Percentiles rank a stretch among this genome's conserved stretches.
phyloP scores from a whole-genome alignment of 805 yeast genomes.

The Teunomyces gatunensis region DNA sequence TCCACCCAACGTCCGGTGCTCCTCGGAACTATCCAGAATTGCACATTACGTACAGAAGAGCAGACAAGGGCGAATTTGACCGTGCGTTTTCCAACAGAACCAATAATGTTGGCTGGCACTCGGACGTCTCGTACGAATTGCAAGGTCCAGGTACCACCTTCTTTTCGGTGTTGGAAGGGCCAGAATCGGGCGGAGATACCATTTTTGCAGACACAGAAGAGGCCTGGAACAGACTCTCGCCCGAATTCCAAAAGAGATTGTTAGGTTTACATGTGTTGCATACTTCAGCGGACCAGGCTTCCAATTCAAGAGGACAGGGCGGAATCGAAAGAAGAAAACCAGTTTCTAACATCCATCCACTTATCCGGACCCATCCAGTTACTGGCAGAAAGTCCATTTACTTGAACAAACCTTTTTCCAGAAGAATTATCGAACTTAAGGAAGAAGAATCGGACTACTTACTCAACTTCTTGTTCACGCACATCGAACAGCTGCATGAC shows the following conservation, averaged over 20 bases:
- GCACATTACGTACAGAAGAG: constrained; percentile 34
- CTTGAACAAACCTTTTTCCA: constrained; percentile 33
- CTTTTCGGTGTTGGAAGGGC: constrained; percentile 35
- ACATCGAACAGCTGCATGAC: constrained; percentile 32
- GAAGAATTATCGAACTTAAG: constrained; percentile 34
- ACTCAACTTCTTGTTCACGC: constrained; percentile 29
- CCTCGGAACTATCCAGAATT: constrained; percentile 44
- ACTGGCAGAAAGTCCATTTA: constrained; percentile 30
- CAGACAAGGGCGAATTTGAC: constrained; percentile 26
- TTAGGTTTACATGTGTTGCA: constrained; percentile 34
- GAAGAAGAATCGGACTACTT: constrained; percentile 32
- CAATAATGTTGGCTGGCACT: constrained; percentile 35
- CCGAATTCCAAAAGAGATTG: constrained; percentile 30
- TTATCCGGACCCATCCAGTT: constrained; percentile 35
- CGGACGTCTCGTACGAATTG: constrained; percentile 35
- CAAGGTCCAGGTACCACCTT: constrained; percentile 36
- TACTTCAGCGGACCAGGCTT: constrained; percentile 32
- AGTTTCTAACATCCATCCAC: constrained; percentile 34
- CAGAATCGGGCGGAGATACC: constrained; percentile 40
- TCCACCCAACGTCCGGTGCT: constrained; percentile 74
- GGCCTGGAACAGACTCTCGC: constrained; percentile 35
- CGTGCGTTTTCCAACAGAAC: constrained; percentile 26
- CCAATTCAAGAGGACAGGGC: constrained; percentile 25
- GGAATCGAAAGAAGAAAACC: constrained; percentile 34
- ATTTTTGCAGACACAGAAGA: constrained; percentile 37